A percentile compares a stretch with the other conserved stretches of the same genome.
Conservation (phyloP, 352 stramenopile genomes). For the Elongisporangium anandrum region DNA sequence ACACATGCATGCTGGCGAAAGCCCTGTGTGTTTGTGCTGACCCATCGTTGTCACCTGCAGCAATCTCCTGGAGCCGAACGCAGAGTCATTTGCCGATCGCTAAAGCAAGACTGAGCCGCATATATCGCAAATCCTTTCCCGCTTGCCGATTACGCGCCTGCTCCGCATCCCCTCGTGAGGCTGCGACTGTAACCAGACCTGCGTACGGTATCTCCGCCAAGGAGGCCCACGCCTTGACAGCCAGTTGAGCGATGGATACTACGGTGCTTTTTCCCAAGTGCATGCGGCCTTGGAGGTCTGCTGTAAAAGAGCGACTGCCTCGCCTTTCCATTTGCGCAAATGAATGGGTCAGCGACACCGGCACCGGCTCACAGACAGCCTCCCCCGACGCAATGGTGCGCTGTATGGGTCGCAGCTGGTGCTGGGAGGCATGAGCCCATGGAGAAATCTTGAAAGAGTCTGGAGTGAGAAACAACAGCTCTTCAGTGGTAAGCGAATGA, state of each 20-base stretch:
- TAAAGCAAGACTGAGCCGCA: no score
- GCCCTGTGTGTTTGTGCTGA: no score
- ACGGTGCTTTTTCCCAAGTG: neutral
- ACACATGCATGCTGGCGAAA: neutral
- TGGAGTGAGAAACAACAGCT: no score
- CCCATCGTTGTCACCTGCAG: no score
- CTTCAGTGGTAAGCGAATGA: no score
- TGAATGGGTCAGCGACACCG: neutral
- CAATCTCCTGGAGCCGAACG: no score
- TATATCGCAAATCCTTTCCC: neutral
- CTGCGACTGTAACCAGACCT: neutral
- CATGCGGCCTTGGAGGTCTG: neutral
- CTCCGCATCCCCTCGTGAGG: neutral
- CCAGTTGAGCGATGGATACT: neutral
- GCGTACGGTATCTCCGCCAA: neutral
- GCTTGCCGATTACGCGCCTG: neutral
- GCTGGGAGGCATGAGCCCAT: neutral
- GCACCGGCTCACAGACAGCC: neutral
- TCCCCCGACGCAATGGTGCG: no score
- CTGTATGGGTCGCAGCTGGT: no score
- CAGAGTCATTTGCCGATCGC: no score
- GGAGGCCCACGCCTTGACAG: no score
- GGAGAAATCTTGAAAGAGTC: no score
- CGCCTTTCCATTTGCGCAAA: neutral
- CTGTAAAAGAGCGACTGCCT: neutral